These are phyloP conservation scores for Solanum tacnaense DNA, from an alignment of 257 asterid genomes.

Conservation along the genomic window DNA sequence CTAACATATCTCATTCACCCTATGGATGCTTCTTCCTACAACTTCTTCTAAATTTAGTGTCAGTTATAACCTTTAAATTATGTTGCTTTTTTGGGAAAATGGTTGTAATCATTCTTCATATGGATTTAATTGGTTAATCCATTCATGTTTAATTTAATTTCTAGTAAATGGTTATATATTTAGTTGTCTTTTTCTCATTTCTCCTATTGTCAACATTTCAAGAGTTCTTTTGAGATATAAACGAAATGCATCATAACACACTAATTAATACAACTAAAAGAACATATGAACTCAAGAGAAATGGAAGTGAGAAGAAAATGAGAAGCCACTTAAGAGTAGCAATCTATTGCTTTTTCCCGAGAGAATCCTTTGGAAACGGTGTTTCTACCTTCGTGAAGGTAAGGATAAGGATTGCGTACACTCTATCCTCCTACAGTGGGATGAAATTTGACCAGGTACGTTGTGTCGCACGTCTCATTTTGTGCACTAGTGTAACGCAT, in stretches of 20 bases:
- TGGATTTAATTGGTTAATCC: not conserved
- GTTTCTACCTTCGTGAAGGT: not conserved
- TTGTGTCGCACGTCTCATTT: not conserved
- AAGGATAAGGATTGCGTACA: not conserved
- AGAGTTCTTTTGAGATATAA: not conserved
- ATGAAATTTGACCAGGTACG: not conserved
- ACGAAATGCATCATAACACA: not conserved
- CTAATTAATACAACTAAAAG: not conserved
- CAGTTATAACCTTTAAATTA: not conserved
- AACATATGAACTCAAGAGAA: not conserved
- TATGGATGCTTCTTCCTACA: conserved; percentile 8
- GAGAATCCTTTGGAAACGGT: not conserved
- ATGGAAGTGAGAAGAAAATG: not conserved
- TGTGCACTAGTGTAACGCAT: not conserved
- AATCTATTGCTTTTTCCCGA: not conserved
- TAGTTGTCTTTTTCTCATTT: not conserved
- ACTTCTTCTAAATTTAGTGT: not conserved
- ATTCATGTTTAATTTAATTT: not conserved
- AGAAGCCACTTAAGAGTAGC: not conserved
- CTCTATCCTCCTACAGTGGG: not conserved
- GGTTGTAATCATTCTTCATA: not conserved
- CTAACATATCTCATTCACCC: conserved; percentile 14
- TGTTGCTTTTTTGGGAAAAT: not conserved
- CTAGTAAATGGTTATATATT: not conserved
- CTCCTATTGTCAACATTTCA: not conserved